These are phyloP conservation scores for Hepatocystis sp. DNA, from an alignment of 169 alveolate genomes.

Conservation along the genomic window DNA sequence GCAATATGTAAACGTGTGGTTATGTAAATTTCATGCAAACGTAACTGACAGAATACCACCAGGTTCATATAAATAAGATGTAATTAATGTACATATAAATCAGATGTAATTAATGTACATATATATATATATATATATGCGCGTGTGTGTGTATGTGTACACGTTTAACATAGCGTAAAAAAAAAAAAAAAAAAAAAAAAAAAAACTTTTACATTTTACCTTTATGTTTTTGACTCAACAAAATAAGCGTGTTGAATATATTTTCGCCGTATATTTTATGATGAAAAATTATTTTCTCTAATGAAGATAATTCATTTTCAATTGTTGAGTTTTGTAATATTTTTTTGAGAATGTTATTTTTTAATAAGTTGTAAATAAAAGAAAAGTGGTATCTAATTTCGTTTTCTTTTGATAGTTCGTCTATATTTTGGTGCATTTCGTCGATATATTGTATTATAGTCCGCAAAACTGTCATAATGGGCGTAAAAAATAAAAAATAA, in stretches of 20 bases:
- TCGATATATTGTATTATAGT: slow-evolving; percentile 21
- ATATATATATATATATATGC: too few relatives aligned
- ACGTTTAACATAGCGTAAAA: too few relatives aligned
- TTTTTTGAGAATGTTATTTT: slow-evolving; percentile 20
- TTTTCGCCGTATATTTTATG: slow-evolving; percentile 55
- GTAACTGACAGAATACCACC: too few relatives aligned
- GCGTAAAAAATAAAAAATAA: not conserved
- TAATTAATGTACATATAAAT: too few relatives aligned
- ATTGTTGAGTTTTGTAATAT: not conserved
- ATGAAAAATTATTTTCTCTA: slow-evolving; percentile 62
- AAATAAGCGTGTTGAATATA: slow-evolving; percentile 7
- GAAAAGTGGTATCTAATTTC: slow-evolving; percentile 50
- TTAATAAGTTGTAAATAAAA: slow-evolving; percentile 42
- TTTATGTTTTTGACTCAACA: slow-evolving; percentile 1
- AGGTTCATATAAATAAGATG: too few relatives aligned
- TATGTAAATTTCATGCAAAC: too few relatives aligned
- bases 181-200: too few relatives aligned
- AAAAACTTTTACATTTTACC: too few relatives aligned
- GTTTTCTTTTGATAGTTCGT: slow-evolving; percentile 19
- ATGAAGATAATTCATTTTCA: not conserved
- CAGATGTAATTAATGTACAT: too few relatives aligned
- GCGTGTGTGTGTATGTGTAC: too few relatives aligned
- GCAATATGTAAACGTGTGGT: too few relatives aligned
- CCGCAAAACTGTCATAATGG: slow-evolving; percentile 20
- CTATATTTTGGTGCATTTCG: slow-evolving; percentile 9